Evolutionary conservation across 2,329 filamentous ascomycete species (phyloP).

Genomic region (Anthostomella pinea): DNA sequence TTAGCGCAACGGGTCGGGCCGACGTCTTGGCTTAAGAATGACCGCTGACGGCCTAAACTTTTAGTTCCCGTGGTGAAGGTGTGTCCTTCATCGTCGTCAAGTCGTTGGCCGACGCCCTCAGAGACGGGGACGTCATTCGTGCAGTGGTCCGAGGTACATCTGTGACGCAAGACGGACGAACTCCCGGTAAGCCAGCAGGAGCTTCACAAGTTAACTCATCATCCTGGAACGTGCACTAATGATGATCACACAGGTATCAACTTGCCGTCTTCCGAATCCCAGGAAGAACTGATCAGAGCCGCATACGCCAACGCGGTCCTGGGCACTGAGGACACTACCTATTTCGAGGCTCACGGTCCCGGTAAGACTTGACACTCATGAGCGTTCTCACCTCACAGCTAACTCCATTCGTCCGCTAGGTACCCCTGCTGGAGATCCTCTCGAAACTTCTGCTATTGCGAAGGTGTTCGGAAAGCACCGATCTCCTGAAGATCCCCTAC

Average conservation of each 20-base stretch:
- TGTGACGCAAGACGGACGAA: conserved; percentile 44
- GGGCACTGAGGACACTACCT: conserved; percentile 28
- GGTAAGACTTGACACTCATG: conserved; percentile 7
- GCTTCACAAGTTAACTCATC: not conserved
- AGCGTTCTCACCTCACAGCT: not conserved
- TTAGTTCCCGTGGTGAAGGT: conserved; percentile 46
- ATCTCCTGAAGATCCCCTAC: conserved; percentile 18
- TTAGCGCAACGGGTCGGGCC: conserved; percentile 5
- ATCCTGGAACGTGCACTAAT: not conserved
- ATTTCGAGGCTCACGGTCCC: conserved; percentile 39
- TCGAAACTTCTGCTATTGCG: conserved; percentile 38
- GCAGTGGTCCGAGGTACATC: conserved; percentile 38
- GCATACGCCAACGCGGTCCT: conserved; percentile 32
- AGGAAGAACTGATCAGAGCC: conserved; percentile 36
- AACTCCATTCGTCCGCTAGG: conserved; percentile 19
- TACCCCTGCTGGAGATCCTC: conserved; percentile 39
- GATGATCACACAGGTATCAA: conserved; percentile 30
- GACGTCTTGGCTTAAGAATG: conserved; percentile 9
- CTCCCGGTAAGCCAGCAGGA: conserved; percentile 23
- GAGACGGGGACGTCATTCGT: conserved; percentile 42
- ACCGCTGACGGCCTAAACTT: conserved; percentile 39
- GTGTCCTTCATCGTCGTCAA: conserved; percentile 46
- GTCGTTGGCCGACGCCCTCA: conserved; percentile 42
- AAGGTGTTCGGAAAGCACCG: conserved; percentile 27
- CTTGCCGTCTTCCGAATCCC: conserved; percentile 30